Conservation (phyloP, 2,329 filamentous ascomycete species). For the Pyricularia sp. region DNA sequence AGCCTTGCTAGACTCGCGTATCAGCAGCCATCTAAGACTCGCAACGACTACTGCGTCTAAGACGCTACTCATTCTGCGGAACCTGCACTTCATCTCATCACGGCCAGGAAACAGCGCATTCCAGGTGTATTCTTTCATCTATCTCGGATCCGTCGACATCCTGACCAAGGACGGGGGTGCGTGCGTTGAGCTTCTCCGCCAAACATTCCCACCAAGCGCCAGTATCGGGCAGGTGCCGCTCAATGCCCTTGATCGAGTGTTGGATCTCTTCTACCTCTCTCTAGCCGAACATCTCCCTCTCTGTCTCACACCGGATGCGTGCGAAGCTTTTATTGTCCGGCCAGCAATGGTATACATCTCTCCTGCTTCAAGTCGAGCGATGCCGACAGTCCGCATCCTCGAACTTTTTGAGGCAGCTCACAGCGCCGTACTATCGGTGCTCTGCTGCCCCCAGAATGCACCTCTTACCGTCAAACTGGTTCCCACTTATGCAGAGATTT, state of each 20-base stretch:
- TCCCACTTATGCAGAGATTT: conserved; percentile 73
- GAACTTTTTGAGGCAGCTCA: conserved; percentile 82
- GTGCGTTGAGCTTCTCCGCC: conserved; percentile 56
- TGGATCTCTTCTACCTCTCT: conserved; percentile 82
- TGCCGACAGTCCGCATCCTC: conserved; percentile 34
- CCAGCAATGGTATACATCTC: conserved; percentile 66
- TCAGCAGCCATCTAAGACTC: conserved; percentile 24
- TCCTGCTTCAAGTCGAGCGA: conserved; percentile 13
- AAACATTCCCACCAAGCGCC: conserved; percentile 36
- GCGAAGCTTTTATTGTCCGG: conserved; percentile 64
- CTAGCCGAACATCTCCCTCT: conserved; percentile 75
- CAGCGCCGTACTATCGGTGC: conserved; percentile 67
- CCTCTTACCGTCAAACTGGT: conserved; percentile 60
- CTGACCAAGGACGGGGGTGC: conserved; percentile 61
- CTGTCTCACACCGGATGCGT: conserved; percentile 53
- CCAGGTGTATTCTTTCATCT: conserved; percentile 77
- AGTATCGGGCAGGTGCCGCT: conserved; percentile 44
- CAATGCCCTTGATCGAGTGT: conserved; percentile 52
- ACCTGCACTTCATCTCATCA: conserved; percentile 73
- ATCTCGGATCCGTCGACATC: conserved; percentile 73
- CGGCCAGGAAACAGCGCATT: conserved; percentile 65
- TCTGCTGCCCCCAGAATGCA: conserved; percentile 72
- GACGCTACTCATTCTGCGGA: conserved; percentile 63
- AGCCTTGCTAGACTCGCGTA: conserved; percentile 38
- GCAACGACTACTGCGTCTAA: conserved; percentile 56